Base-by-base conservation (phyloP, 441 rosid genomes). In the Eruca vesicaria region DNA sequence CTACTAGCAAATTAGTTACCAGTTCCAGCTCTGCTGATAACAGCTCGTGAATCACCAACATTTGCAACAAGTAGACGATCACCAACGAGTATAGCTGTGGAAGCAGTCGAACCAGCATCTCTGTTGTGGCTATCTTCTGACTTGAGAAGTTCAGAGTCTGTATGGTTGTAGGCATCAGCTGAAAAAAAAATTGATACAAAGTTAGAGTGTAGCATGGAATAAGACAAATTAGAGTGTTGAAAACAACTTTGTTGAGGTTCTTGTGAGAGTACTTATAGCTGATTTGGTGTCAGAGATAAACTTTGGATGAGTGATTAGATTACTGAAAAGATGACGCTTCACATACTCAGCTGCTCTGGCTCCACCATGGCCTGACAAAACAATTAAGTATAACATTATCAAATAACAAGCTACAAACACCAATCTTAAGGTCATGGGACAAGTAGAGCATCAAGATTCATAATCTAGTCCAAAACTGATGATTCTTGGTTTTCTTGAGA, bases 81-180 rank as follows among this genome's bases (percentile, higher is more conserved):
- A 50, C 98, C 98, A 52, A 94, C 88, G 2, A 94, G 91, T 45
- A 94, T 82, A 65, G 98, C 98, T 23, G 98, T 90, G 41, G 98
- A 94, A 45, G 98, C 98, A 76, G 98, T 94, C 59, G 98, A 94
- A 66, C 98, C 98, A 81, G 97, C 98, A 78, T 94, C 98, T 73
- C 97, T 81, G 33, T 81, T 84, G 84, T 89, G 92, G 83, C 81
- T 89, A 76, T 87, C 86, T 75, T 94, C 98, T 6, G 95, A 90
- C 77, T 90, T 89, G 68, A 94, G 82, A 81, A 94, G 87, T 72
- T 92, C 97, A 0, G 94, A 76, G 84, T 94, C 98, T 60, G 98
- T 94, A 64, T 84, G 92, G 74, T 50, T 88, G 83, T 89, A 94
- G 64, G 97, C 88, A 70, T 94, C 98, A 76, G 87, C 98, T 94